phyloP scores from a whole-genome alignment of 768 basidiomycete species.

The Rhodotorula toruloides region DNA sequence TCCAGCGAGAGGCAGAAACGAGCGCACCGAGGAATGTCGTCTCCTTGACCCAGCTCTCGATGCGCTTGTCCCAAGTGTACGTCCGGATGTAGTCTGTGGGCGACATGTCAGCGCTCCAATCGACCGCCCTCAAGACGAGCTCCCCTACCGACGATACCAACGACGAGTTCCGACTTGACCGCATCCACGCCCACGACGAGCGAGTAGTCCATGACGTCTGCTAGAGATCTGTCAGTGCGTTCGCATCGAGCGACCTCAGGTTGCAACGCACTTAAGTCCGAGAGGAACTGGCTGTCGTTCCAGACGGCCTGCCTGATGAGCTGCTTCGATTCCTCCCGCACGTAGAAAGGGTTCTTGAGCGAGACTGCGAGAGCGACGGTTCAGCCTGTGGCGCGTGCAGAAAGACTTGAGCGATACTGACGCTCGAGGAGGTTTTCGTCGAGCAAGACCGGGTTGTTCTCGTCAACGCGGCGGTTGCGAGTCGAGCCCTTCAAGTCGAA shows the following conservation, averaged over 20 bases:
- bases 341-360: conserved; percentile 80
- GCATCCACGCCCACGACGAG: conserved; percentile 92
- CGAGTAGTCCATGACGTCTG: conserved; percentile 69
- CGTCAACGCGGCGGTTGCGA: conserved; percentile 75
- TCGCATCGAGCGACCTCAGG: background rate
- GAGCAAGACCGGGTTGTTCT: conserved; percentile 85
- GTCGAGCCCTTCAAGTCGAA: conserved; percentile 97
- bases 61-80: conserved; percentile 96
- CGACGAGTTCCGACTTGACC: conserved; percentile 78
- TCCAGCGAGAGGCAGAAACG: conserved; percentile 43
- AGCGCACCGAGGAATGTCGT: conserved; percentile 75
- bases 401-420: conserved; percentile 47
- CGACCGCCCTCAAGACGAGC: conserved; percentile 23
- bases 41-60: conserved; percentile 98
- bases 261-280: conserved; percentile 63
- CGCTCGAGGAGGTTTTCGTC: conserved; percentile 95
- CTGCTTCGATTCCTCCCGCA: conserved; percentile 93
- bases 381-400: background rate
- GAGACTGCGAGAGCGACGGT: conserved; percentile 54
- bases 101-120: conserved; percentile 57
- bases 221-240: background rate
- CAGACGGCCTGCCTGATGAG: conserved; percentile 82
- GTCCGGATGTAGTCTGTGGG: conserved; percentile 81
- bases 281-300: conserved; percentile 92
- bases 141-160: conserved; percentile 87